Evolutionary conservation across 73 alveolate genomes (phyloP).

Genomic region (Paramecium biaurelia): DNA sequence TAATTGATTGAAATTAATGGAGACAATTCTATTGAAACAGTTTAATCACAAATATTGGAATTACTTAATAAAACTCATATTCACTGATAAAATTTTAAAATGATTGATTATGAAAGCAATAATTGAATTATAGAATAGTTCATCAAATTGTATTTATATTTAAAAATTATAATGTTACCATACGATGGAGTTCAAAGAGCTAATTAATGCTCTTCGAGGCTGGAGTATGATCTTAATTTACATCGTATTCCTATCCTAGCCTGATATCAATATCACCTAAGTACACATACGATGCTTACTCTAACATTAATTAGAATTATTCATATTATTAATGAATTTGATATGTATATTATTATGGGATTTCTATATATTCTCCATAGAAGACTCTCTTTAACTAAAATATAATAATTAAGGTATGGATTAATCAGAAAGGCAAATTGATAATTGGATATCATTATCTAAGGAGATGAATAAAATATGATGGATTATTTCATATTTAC

Average conservation of each 20-base stretch:
- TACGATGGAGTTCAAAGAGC: slow-evolving; percentile 27
- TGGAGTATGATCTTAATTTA: slow-evolving; percentile 19
- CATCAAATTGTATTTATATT: not conserved
- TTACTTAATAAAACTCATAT: not conserved
- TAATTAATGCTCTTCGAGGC: not conserved
- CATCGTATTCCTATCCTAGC: slow-evolving; percentile 18
- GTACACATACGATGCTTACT: slow-evolving; percentile 25
- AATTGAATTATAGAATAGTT: not conserved
- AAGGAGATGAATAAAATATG: not conserved
- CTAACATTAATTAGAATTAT: not conserved
- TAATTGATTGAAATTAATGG: not conserved
- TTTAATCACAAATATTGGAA: not conserved
- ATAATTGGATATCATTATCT: too few relatives aligned
- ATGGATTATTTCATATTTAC: too few relatives aligned
- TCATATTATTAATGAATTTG: not conserved
- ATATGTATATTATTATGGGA: not conserved
- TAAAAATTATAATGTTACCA: not conserved
- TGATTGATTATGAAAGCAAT: not conserved
- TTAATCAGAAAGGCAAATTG: not conserved
- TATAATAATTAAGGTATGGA: not conserved
- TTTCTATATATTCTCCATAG: not conserved
- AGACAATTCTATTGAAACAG: not conserved
- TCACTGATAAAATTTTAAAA: not conserved
- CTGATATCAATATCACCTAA: not conserved
- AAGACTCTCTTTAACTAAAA: not conserved